Conservation (phyloP, 1,139 yeast species). For the Nakaseomyces uthaithaninus region DNA sequence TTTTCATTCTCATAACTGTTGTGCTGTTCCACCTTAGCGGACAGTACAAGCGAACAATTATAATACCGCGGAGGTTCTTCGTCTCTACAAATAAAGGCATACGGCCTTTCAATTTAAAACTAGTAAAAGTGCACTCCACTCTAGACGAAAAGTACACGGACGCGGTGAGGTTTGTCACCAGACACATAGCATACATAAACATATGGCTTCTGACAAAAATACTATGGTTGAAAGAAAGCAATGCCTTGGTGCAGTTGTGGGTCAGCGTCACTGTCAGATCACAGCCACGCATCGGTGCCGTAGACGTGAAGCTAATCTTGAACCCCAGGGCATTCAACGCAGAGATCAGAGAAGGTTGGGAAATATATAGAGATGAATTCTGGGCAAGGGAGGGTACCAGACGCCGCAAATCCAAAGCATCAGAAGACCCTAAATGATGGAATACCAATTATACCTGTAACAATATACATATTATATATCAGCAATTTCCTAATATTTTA, state of each 20-base stretch:
- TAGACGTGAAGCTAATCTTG: slow-evolving; percentile 57
- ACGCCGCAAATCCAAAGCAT: slow-evolving; percentile 38
- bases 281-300: slow-evolving; percentile 41
- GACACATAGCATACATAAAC: slow-evolving; percentile 24
- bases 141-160: slow-evolving; percentile 47
- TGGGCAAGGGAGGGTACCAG: slow-evolving; percentile 83
- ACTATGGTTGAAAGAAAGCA: slow-evolving; percentile 15
- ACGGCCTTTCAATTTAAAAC: slow-evolving; percentile 67
- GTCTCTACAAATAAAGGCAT: slow-evolving; percentile 79
- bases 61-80: slow-evolving; percentile 69
- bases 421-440: slow-evolving; percentile 17
- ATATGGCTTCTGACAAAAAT: slow-evolving; percentile 16
- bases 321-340: slow-evolving; percentile 76
- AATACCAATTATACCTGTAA: not conserved
- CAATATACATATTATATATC: not conserved
- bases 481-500: no score
- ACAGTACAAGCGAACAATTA: slow-evolving; percentile 77
- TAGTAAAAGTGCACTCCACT: slow-evolving; percentile 62
- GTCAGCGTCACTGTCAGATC: slow-evolving; percentile 32
- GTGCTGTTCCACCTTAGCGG: slow-evolving; percentile 80
- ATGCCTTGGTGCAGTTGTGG: slow-evolving; percentile 30
- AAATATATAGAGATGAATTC: slow-evolving; percentile 81
- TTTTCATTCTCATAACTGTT: slow-evolving; percentile 63
- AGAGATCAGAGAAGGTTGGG: slow-evolving; percentile 92
- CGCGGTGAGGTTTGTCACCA: slow-evolving; percentile 30